phyloP scores from a whole-genome alignment of 2,329 filamentous ascomycete species.

The Trichoderma sp. region DNA sequence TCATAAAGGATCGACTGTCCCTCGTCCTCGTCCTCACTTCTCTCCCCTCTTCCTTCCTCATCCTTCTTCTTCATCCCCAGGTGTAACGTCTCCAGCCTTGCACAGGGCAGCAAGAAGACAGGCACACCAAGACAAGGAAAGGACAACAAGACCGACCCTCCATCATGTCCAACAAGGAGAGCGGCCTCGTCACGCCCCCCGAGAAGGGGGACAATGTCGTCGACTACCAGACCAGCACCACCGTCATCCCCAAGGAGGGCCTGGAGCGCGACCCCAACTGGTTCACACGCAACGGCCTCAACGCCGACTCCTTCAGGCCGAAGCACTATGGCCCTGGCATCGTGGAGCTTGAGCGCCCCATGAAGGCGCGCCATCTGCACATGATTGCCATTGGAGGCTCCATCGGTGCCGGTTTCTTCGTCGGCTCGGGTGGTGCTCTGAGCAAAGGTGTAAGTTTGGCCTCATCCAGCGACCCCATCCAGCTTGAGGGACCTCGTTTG shows the following conservation, averaged over 20 bases:
- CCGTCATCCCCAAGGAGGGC: constrained; percentile 29
- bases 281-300: constrained; percentile 45
- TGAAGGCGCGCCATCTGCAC: constrained; percentile 59
- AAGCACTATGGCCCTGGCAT: constrained; percentile 40
- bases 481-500: background rate
- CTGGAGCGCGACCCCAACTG: constrained; percentile 38
- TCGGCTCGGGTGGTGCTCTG: constrained; percentile 56
- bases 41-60: background rate
- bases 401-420: constrained; percentile 44
- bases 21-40: constrained; percentile 1
- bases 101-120: constrained; percentile 23
- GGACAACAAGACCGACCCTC: constrained; percentile 9
- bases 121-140: constrained; percentile 5
- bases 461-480: background rate
- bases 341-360: constrained; percentile 46
- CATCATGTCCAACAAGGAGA: constrained; percentile 27
- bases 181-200: constrained; percentile 17
- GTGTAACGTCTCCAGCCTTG: constrained; percentile 31
- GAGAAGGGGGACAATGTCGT: constrained; percentile 32
- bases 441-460: constrained; percentile 46
- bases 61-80: constrained; percentile 14
- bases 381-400: constrained; percentile 60
- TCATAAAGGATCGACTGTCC: constrained; percentile 13
- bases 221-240: constrained; percentile 24
- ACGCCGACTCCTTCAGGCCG: constrained; percentile 44